A percentile compares a stretch with the other conserved stretches of the same genome.
phyloP scores from a whole-genome alignment of 768 basidiomycete species.

The Rhizopogon vinicolor region DNA sequence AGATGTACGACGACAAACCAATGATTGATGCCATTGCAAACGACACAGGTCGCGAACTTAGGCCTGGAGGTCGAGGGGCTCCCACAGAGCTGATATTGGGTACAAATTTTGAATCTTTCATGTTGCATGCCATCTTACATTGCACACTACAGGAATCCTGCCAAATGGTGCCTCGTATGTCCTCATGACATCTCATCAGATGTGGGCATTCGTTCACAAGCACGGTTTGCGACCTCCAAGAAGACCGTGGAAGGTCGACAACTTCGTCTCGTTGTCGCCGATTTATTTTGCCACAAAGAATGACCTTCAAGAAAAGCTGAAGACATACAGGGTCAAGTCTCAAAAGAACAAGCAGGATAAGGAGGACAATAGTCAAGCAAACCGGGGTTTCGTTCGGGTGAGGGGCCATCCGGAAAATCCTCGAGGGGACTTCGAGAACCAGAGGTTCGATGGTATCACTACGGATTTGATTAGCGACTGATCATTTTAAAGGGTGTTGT shows the following conservation, averaged over 20 bases:
- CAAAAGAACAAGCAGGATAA: conserved; percentile 24
- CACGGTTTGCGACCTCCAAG: conserved; percentile 13
- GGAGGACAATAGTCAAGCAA: conserved; percentile 40
- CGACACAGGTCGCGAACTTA: conserved; percentile 24
- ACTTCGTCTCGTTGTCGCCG: conserved; percentile 45
- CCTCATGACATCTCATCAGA: conserved; percentile 33
- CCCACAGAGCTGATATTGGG: conserved; percentile 42
- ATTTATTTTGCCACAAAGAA: conserved; percentile 32
- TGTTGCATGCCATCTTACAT: not conserved
- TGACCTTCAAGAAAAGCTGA: conserved; percentile 35
- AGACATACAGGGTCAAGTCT: conserved; percentile 32
- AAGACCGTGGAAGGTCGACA: conserved; percentile 8
- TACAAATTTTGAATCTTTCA: conserved; percentile 10
- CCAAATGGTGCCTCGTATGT: conserved; percentile 40
- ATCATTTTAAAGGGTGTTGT: conserved; percentile 23
- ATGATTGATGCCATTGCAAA: conserved; percentile 25
- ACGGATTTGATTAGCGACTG: not conserved
- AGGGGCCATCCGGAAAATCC: conserved; percentile 16
- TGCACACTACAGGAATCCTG: conserved; percentile 34
- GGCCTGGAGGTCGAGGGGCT: conserved; percentile 17
- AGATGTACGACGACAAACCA: conserved; percentile 30
- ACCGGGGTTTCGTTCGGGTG: conserved; percentile 28
- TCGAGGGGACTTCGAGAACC: conserved; percentile 45
- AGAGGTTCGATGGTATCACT: conserved; percentile 28
- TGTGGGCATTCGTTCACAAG: conserved; percentile 14